These are phyloP conservation scores for Claviceps sp. DNA, from an alignment of 2,329 filamentous ascomycete species.

Conservation along the genomic window DNA sequence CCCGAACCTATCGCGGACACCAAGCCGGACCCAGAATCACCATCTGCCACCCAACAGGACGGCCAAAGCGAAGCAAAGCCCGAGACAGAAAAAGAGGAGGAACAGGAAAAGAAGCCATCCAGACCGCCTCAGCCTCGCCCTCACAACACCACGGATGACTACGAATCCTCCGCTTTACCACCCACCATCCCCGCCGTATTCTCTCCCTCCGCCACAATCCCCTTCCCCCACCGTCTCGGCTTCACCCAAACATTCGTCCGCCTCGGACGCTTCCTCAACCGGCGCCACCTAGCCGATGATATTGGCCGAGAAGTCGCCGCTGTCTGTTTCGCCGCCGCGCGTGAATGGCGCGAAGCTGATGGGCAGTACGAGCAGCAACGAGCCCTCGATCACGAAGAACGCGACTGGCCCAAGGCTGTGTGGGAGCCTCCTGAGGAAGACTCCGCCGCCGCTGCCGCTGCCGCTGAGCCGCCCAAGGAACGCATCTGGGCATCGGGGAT, in stretches of 20 bases:
- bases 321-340: constrained; percentile 53
- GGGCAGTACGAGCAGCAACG: constrained; percentile 31
- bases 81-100: constrained; percentile 27
- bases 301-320: constrained; percentile 81
- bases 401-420: constrained; percentile 72
- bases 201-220: constrained; percentile 57
- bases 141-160: constrained; percentile 62
- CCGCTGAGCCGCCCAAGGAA: constrained; percentile 38
- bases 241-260: constrained; percentile 83
- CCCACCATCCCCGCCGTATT: constrained; percentile 55
- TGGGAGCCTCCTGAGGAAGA: constrained; percentile 36
- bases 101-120: constrained; percentile 37
- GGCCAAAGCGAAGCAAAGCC: constrained; percentile 16
- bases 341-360: constrained; percentile 34
- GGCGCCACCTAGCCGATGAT: constrained; percentile 70
- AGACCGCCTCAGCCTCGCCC: constrained; percentile 52
- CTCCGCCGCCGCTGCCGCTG: constrained; percentile 15
- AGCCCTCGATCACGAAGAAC: constrained; percentile 57
- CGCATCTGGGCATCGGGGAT: constrained; percentile 65
- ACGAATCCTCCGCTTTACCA: constrained; percentile 52
- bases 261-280: constrained; percentile 77
- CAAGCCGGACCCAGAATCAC: constrained; percentile 7
- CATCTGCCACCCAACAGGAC: constrained; percentile 10
- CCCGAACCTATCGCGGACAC: constrained; percentile 12
- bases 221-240: constrained; percentile 81